These are phyloP conservation scores for Magnolia officinalis DNA, from an alignment of 164 flowering plant species.

Conservation along the genomic window DNA sequence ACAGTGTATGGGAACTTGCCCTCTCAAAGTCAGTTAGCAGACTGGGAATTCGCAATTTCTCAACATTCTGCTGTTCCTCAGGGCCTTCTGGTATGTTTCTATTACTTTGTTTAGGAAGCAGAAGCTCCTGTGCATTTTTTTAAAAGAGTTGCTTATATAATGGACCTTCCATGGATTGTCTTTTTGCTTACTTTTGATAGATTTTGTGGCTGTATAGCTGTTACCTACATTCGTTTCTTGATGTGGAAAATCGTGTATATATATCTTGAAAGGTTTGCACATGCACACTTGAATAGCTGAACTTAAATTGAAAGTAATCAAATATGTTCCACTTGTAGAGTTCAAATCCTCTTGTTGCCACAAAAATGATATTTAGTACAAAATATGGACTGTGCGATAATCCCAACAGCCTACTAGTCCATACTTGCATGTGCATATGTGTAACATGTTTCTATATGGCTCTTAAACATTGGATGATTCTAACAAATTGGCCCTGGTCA, in stretches of 20 bases:
- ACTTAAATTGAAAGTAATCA: no score
- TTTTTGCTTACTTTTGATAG: neutral
- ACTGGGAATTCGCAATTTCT: conserved; percentile 92
- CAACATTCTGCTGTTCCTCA: conserved; percentile 99
- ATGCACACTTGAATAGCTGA: no score
- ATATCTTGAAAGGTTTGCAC: no score
- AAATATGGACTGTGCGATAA: no score
- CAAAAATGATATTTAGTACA: no score
- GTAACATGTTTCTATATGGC: no score
- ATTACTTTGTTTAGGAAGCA: neutral
- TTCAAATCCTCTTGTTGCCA: no score
- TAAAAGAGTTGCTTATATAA: neutral
- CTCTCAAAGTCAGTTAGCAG: conserved; percentile 71
- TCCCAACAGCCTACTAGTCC: no score
- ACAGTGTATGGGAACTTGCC: conserved; percentile 95
- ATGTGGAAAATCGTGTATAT: neutral
- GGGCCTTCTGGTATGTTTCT: conserved; percentile 66
- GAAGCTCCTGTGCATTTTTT: neutral
- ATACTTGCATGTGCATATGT: no score
- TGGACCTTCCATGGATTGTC: neutral
- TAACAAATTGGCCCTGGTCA: no score
- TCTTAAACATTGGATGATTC: no score
- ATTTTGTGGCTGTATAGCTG: neutral
- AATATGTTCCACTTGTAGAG: no score
- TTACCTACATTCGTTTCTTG: neutral